Base-by-base conservation (phyloP, 2,329 filamentous ascomycete genomes). In the Fusarium chaquense region DNA sequence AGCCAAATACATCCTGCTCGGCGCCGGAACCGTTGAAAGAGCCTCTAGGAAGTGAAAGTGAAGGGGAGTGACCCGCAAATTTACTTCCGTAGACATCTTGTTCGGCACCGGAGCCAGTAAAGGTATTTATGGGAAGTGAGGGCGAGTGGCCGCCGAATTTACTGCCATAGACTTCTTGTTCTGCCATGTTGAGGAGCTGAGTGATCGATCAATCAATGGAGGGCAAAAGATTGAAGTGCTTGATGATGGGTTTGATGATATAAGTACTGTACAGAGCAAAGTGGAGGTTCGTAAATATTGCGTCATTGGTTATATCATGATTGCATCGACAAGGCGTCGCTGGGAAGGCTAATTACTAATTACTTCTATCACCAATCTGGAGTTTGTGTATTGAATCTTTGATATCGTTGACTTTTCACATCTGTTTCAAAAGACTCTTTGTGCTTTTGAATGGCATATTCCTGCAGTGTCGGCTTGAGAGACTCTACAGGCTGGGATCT, bases 271-370 rank as follows among this genome's bases (percentile, higher is more conserved):
- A 28, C 3, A 40, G 47, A 12, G 28, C 28, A 30, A 30, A 30
- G 28, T 50, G 54, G 62, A 60, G 54, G 35, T 2, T 60, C 62
- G 62, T 65, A 65, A 49, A 61, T 45, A 28, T 65, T 66, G 62
- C 62, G 62, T 65, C 62, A 65, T 61, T 32, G 24, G 62, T 65
- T 49, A 61, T 54, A 66, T 65, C 62, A 50, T 65, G 7, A 65
- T 65, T 65, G 47, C 62, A 61, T 61, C 62, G 38, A 15, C 36
- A 11, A 36, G 5, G 8, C 36, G 28, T 46, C 15, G 4, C 4
- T 4, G 1, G 5, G 6, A 47, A 15, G 2, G 15, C 1, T 18
- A 5, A 30, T 59, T 24, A 30, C 46, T n/a, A 40, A 40, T 11
- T 8, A 0, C 1, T 1, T 36, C 4, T 3, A n/a, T 7, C n/a